Evolutionary conservation across 2,329 filamentous ascomycete species (phyloP), one percentile per base, ranked within the genome.

Genomic region (Pseudogymnoascus destructans): DNA sequence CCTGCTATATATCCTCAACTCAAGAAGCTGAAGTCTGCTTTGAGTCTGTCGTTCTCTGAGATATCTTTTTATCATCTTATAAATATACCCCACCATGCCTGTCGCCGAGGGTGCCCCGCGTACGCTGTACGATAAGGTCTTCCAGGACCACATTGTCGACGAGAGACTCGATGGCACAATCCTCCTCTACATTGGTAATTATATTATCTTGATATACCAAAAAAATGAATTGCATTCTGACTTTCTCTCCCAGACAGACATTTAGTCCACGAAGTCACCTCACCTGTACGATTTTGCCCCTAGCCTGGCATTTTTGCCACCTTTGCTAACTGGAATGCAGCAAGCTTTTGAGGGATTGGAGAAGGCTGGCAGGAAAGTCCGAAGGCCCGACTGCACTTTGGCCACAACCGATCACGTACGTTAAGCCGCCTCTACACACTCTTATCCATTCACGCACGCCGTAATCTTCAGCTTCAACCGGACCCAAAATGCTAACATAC

Each of bases 51-150:
- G 33, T 36, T 36, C n/a, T 36, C 33, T 36, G 33, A 36, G 33
- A 36, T 36, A 36, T 36, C 33, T 7, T 36, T 15, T 36, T 36
- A 15, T 36, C 33, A 36, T 10, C 33, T 36, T 36, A 36, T 36
- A 15, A 36, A 15, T 5, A 15, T 36, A 36, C 33, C 33, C 33
- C 77, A 82, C 72, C 67, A 95, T 95, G 89, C 89, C 89, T 70
- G 80, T 78, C 69, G 81, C 81, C 66, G 83, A 86, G 65, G 77
- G 78, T 71, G 79, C 78, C 64, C 89, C 88, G 58, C 85, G 85
- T 74, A 95, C 91, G 66, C 80, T 96, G 70, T 97, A 97, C 76
- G 92, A 97, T 80, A 97, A 97, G 84, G 91, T 97, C 73, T 86
- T 97, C 68, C 82, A 89, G 67, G 86, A 86, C 75, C 93, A 98